phyloP scores from a whole-genome alignment of 2,329 filamentous ascomycete species.

The Verticillium nonalfalfae region DNA sequence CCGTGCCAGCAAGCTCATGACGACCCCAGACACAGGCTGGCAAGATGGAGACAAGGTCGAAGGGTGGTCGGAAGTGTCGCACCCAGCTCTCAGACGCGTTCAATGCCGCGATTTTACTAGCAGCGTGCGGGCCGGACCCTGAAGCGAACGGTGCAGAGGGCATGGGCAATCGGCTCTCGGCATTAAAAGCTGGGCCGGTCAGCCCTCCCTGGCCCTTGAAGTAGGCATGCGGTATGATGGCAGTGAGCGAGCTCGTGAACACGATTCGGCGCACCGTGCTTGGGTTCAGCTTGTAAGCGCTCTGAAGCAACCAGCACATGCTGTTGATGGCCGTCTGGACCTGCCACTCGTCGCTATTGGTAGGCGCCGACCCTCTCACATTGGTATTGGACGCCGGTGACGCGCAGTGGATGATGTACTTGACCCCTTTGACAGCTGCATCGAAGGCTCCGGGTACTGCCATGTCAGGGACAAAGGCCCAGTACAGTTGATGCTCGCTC shows the following conservation, averaged over 20 bases:
- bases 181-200: neutral
- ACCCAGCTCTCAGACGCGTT: conserved; percentile 16
- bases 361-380: neutral
- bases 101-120: neutral
- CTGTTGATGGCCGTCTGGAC: neutral
- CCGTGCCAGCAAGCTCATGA: conserved; percentile 22
- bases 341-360: neutral
- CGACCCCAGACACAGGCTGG: conserved; percentile 20
- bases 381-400: conserved; percentile 13
- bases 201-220: neutral
- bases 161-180: neutral
- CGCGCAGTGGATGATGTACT: conserved; percentile 26
- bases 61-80: conserved; percentile 20
- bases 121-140: neutral
- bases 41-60: conserved; percentile 21
- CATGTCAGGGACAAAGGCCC: conserved; percentile 12
- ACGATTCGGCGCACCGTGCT: conserved; percentile 29
- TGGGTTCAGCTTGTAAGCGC: neutral
- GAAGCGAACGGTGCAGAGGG: neutral
- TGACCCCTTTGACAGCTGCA: conserved; percentile 28
- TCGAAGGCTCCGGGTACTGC: conserved; percentile 28
- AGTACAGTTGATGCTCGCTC: conserved; percentile 1
- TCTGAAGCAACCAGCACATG: neutral
- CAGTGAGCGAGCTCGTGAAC: conserved; percentile 30
- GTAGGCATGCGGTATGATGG: conserved; percentile 6